Evolutionary conservation across 306 rosid genomes (phyloP), one percentile per base, ranked within the genome.

Genomic region (Lotus japonicus): DNA sequence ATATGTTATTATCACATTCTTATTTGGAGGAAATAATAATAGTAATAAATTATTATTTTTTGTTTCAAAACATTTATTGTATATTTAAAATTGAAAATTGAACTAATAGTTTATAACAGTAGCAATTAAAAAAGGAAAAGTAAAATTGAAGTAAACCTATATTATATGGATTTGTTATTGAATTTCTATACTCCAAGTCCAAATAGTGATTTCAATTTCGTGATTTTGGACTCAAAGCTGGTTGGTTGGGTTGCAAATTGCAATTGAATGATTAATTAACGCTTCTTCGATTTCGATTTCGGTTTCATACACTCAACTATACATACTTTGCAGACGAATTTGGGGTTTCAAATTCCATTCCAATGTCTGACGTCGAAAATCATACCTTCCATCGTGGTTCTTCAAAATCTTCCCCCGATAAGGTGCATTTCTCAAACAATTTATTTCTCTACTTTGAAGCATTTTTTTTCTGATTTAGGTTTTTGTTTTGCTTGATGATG

Each of bases 281-380:
- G 45, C 66, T 76, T 59, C 7, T 5, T 31, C 36, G 60, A 66
- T 64, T 69, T 64, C 12, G 12, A 51, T 59, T 73, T 46, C 56
- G 17, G 44, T 48, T 58, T 11, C 64, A 45, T 17, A 52, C 44
- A 23, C 71, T 28, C 33, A 28, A 28, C 54, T n/a, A n/a, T n/a
- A n/a, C n/a, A n/a, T n/a, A n/a, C n/a, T n/a, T n/a, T n/a, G n/a
- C 49, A 41, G 7, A 58, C 50, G 11, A 63, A 13, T 60, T 80
- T 74, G 59, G 79, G 75, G 80, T 72, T 70, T 81, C 80, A 13
- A 54, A 54, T 74, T 63, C 36, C 52, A 31, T 6, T 73, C 79
- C 44, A 64, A 84, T 89, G 96, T 86, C 96, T 17, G 88, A 88
- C 74, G 65, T 18, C 42, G 84, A 82, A 28, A 79, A 77, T 56